These are phyloP conservation scores for Cercospora citrullina DNA, from an alignment of 2,329 filamentous ascomycete genomes.

Conservation along the genomic window DNA sequence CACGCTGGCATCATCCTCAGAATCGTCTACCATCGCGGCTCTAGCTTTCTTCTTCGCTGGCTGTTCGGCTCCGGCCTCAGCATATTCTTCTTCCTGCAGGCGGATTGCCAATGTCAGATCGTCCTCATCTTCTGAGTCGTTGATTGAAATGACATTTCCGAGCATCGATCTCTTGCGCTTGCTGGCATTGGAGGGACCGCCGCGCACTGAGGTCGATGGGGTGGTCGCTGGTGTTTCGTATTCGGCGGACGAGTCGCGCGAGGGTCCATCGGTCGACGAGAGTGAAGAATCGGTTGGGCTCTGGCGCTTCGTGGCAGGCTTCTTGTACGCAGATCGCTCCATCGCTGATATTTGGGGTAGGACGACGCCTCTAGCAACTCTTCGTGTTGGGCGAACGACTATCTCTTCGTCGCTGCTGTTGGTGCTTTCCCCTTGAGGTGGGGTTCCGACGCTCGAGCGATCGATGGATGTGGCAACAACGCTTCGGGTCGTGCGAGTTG, in stretches of 20 bases:
- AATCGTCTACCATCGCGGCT: conserved; percentile 30
- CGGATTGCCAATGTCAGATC: conserved; percentile 37
- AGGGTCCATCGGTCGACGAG: conserved; percentile 29
- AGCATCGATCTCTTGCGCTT: conserved; percentile 39
- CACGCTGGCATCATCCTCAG: conserved; percentile 34
- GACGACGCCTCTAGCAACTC: conserved; percentile 23
- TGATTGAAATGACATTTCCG: conserved; percentile 29
- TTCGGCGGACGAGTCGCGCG: conserved; percentile 49
- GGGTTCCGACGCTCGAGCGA: neutral
- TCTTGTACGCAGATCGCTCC: conserved; percentile 24
- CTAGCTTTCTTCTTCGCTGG: conserved; percentile 34
- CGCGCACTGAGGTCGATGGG: conserved; percentile 48
- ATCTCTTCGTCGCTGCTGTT: conserved; percentile 3
- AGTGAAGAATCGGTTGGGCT: conserved; percentile 28
- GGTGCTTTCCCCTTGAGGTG: neutral
- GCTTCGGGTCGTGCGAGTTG: neutral
- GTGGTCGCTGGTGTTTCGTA: conserved; percentile 66
- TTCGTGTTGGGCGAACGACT: neutral
- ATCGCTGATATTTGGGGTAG: conserved; percentile 24
- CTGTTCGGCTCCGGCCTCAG: conserved; percentile 19
- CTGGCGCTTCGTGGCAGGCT: conserved; percentile 21
- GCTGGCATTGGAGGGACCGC: conserved; percentile 26
- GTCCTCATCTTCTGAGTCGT: conserved; percentile 32
- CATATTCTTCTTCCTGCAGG: conserved; percentile 42
- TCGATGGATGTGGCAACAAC: conserved; percentile 3